Percentiles rank a stretch among this genome's conserved stretches.
These are phyloP conservation scores for Diplosphaera chodatii DNA, from an alignment of 139 green algal genomes.

Conservation along the genomic window DNA sequence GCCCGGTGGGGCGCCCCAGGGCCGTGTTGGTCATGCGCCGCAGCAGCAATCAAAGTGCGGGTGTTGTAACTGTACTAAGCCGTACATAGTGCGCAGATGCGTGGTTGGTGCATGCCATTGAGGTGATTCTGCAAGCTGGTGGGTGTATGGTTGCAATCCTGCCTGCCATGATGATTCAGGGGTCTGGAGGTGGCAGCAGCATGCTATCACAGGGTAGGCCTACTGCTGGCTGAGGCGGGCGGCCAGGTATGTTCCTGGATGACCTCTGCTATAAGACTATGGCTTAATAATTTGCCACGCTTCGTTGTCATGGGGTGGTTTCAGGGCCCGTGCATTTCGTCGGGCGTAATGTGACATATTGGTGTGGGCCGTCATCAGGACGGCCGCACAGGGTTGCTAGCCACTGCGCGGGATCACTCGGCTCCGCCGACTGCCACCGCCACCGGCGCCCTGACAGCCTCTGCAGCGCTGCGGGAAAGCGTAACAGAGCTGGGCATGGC, in stretches of 20 bases:
- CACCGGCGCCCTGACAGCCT: constrained; percentile 26
- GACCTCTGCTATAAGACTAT: too few relatives aligned
- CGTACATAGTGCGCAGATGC: too few relatives aligned
- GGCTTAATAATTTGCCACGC: too few relatives aligned
- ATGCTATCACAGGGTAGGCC: constrained; percentile 42
- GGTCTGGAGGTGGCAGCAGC: constrained; percentile 58
- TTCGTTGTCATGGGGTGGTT: too few relatives aligned
- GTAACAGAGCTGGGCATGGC: constrained; percentile 59
- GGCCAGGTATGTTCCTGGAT: too few relatives aligned
- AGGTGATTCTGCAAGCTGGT: too few relatives aligned
- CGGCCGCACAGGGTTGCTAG: constrained; percentile 45
- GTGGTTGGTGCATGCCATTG: too few relatives aligned
- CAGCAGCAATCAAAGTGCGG: background rate
- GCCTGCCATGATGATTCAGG: constrained; percentile 5
- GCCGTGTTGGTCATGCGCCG: background rate
- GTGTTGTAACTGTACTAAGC: too few relatives aligned
- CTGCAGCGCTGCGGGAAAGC: constrained; percentile 58
- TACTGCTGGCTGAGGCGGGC: constrained; percentile 65
- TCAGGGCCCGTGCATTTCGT: too few relatives aligned
- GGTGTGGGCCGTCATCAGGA: too few relatives aligned
- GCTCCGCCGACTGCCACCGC: constrained; percentile 44
- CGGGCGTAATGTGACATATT: too few relatives aligned
- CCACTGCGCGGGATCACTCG: constrained; percentile 43
- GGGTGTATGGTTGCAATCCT: too few relatives aligned
- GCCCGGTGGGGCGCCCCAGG: background rate